Conservation (phyloP, 371 early-diverging fungal species). For the Apophysomyces sp. region DNA sequence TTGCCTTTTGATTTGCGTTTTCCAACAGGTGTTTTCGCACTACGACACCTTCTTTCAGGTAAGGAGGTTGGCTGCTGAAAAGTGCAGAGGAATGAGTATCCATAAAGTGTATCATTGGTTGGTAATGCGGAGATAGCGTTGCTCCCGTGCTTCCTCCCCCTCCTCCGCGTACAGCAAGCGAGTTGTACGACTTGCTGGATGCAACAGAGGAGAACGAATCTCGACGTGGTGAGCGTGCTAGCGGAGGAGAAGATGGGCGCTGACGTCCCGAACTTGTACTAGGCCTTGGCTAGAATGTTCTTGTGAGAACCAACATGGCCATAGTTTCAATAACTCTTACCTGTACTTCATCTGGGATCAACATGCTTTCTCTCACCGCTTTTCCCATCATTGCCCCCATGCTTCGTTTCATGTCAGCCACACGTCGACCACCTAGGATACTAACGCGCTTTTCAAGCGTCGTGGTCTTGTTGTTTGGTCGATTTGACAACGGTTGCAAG, state of each 20-base stretch:
- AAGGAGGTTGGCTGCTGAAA: slow-evolving; percentile 27
- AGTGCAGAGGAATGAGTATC: not conserved
- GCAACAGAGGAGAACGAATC: slow-evolving; percentile 19
- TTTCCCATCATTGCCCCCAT: slow-evolving; percentile 20
- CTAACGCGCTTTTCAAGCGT: slow-evolving; percentile 15
- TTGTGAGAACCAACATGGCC: not conserved
- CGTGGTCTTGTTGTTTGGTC: slow-evolving; percentile 1
- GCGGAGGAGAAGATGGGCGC: slow-evolving; percentile 10
- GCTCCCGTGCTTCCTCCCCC: not conserved
- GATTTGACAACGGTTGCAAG: slow-evolving; percentile 53
- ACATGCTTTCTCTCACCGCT: slow-evolving; percentile 18
- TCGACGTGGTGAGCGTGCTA: slow-evolving; percentile 16
- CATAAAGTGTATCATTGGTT: slow-evolving; percentile 20
- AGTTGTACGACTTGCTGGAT: slow-evolving; percentile 12
- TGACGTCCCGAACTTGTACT: slow-evolving; percentile 16
- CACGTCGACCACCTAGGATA: slow-evolving; percentile 14
- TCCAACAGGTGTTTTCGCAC: slow-evolving; percentile 82
- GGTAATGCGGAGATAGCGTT: slow-evolving; percentile 13
- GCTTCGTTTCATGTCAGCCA: slow-evolving; percentile 17
- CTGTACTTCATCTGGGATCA: slow-evolving; percentile 9
- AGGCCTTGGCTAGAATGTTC: slow-evolving; percentile 10
- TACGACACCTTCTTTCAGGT: slow-evolving; percentile 69
- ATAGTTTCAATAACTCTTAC: not conserved
- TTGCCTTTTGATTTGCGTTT: slow-evolving; percentile 70
- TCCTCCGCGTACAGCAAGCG: slow-evolving; percentile 6